A percentile compares a stretch with the other conserved stretches of the same genome.
These are phyloP conservation scores for Phytophthora pini DNA, from an alignment of 352 stramenopile genomes.

Conservation along the genomic window DNA sequence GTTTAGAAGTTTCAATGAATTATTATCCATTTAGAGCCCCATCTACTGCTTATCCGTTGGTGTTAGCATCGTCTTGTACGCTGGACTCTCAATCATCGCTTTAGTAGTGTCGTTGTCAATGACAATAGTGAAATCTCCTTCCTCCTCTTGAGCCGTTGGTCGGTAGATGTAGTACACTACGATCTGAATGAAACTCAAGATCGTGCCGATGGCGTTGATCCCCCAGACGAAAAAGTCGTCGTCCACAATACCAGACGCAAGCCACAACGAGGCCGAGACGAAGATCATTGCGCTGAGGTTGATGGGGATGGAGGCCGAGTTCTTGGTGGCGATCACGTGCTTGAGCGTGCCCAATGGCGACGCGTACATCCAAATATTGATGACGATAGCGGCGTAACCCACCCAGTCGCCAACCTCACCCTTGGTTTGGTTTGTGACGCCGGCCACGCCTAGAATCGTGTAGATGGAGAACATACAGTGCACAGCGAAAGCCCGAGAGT, in stretches of 20 bases:
- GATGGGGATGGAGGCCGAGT: conserved; percentile 52
- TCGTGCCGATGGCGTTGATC: conserved; percentile 44
- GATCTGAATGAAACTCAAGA: conserved; percentile 54
- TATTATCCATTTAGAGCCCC: too few relatives aligned
- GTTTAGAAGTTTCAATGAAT: too few relatives aligned
- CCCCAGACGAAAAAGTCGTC: conserved; percentile 50
- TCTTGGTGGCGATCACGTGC: conserved; percentile 49
- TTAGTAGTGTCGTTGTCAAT: conserved; percentile 8
- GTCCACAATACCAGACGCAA: conserved; percentile 49
- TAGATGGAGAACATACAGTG: conserved; percentile 37
- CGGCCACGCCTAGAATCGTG: conserved; percentile 38
- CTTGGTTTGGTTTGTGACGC: conserved; percentile 39
- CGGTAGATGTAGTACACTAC: conserved; percentile 54
- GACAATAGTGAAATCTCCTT: conserved; percentile 12
- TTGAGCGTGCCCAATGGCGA: conserved; percentile 55
- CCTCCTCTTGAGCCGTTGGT: conserved; percentile 3
- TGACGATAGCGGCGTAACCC: conserved; percentile 47
- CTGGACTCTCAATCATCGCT: conserved; percentile 8
- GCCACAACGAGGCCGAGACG: conserved; percentile 55
- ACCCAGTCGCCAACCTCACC: conserved; percentile 15
- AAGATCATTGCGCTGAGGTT: conserved; percentile 51
- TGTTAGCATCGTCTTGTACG: conserved; percentile 13
- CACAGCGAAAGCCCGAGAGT: conserved; percentile 14
- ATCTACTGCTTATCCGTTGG: not conserved
- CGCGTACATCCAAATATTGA: conserved; percentile 58